Percentiles rank a stretch among this genome's conserved stretches.
Conservation (phyloP, 495 filamentous ascomycete genomes). For the Aspergillus sparsus region DNA sequence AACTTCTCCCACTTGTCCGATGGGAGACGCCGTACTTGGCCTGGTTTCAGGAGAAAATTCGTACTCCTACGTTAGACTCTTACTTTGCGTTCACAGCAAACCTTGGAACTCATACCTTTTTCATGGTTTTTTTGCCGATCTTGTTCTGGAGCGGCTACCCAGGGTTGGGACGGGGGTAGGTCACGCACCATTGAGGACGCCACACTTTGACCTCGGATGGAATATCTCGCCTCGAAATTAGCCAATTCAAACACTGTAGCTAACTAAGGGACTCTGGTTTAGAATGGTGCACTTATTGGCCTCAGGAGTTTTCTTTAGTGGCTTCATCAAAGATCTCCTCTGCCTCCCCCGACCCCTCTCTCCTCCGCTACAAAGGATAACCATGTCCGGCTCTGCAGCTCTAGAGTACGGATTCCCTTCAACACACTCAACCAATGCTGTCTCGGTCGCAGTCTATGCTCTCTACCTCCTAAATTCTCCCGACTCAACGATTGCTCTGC, state of each 20-base stretch:
- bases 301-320: conserved; percentile 86
- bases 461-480: conserved; percentile 64
- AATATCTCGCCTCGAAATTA: not conserved
- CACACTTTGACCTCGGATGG: not conserved
- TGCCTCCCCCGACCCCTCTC: conserved; percentile 94
- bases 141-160: conserved; percentile 94
- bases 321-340: conserved; percentile 89
- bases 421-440: conserved; percentile 94
- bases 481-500: conserved; percentile 49
- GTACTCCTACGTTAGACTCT: conserved; percentile 81
- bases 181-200: conserved; percentile 10
- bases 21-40: conserved; percentile 97
- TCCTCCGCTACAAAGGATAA: conserved; percentile 89
- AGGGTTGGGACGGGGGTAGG: conserved; percentile 78
- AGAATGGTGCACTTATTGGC: conserved; percentile 90
- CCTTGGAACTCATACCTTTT: conserved; percentile 97
- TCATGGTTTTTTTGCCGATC: conserved; percentile 90
- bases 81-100: conserved; percentile 98
- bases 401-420: conserved; percentile 97
- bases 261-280: conserved; percentile 17
- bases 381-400: conserved; percentile 92
- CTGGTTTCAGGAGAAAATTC: conserved; percentile 71
- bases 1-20: conserved; percentile 80
- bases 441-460: conserved; percentile 87
- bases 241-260: not conserved